Base-by-base conservation (phyloP, 306 rosid species). In the Fragaria nilgerrensis region DNA sequence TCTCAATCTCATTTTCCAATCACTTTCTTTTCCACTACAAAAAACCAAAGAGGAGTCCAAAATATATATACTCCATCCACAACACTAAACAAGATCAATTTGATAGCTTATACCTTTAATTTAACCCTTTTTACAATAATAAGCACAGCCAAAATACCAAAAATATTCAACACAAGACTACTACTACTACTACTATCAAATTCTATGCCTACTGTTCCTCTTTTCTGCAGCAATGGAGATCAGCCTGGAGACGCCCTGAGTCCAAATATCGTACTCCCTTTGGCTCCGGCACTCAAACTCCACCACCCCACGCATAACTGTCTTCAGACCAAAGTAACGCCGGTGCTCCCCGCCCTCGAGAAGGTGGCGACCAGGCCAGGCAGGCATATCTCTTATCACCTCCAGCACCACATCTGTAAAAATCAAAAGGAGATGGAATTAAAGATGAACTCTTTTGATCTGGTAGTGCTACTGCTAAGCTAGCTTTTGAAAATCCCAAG, bases 331-430 rank as follows among this genome's bases (percentile, higher is more conserved):
- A 65, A 96, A 96, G 88, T 96, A 96, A 2, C 96, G 92, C 8
- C 97, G 89, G 77, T 92, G 50, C 73, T 92, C 97, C 0, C 98
- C 98, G 0, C 98, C 98, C 53, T 91, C 93, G 0, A 91, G 91
- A 70, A 96, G 53, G 83, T 96, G 98, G 68, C 99, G 97, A 9
- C 99, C 99, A 0, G 99, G 88, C 99, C 99, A 96, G 11, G 99
- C 94, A 0, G 98, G 94, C 90, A 96, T 84, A 48, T 96, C 94
- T 78, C 84, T 91, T 29, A 96, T 75, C 77, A 92, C 92, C 64
- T 89, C 99, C 63, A 85, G 3, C 76, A 96, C 97, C 83, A 87
- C 78, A 87, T 92, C 99, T 96, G 84, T 20, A 63, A 82, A 78
- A 85, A 71, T 79, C 68, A 63, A 62, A 81, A 70, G 59, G 4